Conservation (phyloP, 2,329 filamentous ascomycete species). For the Fusarium paranaense region DNA sequence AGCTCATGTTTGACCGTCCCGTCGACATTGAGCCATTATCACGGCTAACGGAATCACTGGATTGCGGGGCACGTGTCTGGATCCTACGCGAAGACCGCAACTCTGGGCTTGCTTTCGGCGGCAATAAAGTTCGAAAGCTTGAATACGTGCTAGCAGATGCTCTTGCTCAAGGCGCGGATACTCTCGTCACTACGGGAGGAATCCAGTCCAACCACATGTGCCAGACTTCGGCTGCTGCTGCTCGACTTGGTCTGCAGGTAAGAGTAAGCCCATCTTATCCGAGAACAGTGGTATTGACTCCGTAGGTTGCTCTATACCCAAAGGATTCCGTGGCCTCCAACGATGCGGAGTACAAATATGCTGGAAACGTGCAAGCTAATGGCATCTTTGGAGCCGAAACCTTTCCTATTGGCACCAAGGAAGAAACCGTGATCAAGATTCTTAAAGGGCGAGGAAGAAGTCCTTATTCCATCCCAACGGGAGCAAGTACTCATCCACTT, state of each 20-base stretch:
- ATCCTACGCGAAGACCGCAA: slow-evolving; percentile 29
- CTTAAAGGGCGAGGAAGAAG: slow-evolving; percentile 12
- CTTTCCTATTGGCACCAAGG: slow-evolving; percentile 11
- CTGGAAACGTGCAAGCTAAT: slow-evolving; percentile 27
- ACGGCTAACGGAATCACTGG: slow-evolving; percentile 2
- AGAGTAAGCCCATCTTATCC: rapidly evolving
- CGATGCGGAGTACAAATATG: slow-evolving; percentile 16
- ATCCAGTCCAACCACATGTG: slow-evolving; percentile 34
- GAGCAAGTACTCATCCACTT: slow-evolving; percentile 19
- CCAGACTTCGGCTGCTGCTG: slow-evolving; percentile 28
- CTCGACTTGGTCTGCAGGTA: slow-evolving; percentile 24
- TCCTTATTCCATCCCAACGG: slow-evolving; percentile 22
- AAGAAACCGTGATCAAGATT: background rate
- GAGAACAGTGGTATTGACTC: background rate
- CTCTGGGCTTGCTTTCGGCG: slow-evolving; percentile 32
- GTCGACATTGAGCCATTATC: slow-evolving; percentile 27
- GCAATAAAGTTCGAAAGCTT: slow-evolving; percentile 30
- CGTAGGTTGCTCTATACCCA: slow-evolving; percentile 25
- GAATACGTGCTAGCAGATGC: slow-evolving; percentile 31
- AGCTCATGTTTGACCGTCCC: slow-evolving; percentile 22
- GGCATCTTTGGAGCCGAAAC: slow-evolving; percentile 22
- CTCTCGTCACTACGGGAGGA: slow-evolving; percentile 25
- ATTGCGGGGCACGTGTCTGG: slow-evolving; percentile 3
- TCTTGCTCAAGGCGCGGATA: slow-evolving; percentile 20
- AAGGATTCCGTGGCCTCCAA: slow-evolving; percentile 5